phyloP scores from a whole-genome alignment of 2,329 filamentous ascomycete species.

The Alternaria hordeiaustralica region DNA sequence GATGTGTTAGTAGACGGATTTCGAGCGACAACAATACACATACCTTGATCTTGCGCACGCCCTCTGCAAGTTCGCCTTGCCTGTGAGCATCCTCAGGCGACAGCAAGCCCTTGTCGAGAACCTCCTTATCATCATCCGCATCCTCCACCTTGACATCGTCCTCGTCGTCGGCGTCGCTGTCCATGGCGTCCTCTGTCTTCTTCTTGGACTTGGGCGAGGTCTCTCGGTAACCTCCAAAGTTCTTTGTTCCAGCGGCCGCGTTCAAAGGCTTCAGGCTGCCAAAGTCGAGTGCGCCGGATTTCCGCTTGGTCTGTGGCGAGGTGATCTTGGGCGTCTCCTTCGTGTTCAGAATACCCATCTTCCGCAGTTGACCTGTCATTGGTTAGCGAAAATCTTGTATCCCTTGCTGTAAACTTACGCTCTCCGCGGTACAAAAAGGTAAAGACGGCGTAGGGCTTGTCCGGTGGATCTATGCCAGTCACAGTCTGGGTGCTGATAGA shows the following conservation, averaged over 20 bases:
- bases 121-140: conserved; percentile 61
- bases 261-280: conserved; percentile 84
- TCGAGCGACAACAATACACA: conserved; percentile 53
- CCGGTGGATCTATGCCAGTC: conserved; percentile 95
- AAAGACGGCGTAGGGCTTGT: conserved; percentile 95
- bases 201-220: conserved; percentile 61
- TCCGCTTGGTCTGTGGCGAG: conserved; percentile 72
- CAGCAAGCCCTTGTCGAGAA: conserved; percentile 60
- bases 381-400: conserved; percentile 16
- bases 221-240: conserved; percentile 85
- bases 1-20: conserved; percentile 21
- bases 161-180: conserved; percentile 78
- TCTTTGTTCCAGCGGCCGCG: conserved; percentile 77
- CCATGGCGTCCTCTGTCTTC: conserved; percentile 65
- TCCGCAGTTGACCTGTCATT: conserved; percentile 81
- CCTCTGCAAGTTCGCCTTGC: conserved; percentile 77
- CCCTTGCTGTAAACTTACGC: conserved; percentile 65
- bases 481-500: conserved; percentile 98
- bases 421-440: conserved; percentile 98
- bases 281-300: conserved; percentile 84
- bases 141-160: conserved; percentile 71
- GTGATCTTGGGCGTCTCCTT: conserved; percentile 66
- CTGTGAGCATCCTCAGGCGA: conserved; percentile 75
- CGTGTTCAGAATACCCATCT: conserved; percentile 86
- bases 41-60: conserved; percentile 82